Percentiles rank a stretch among this genome's conserved stretches.
phyloP scores from a whole-genome alignment of 805 yeast genomes.

The Groenewaldozyma tartarivorans region DNA sequence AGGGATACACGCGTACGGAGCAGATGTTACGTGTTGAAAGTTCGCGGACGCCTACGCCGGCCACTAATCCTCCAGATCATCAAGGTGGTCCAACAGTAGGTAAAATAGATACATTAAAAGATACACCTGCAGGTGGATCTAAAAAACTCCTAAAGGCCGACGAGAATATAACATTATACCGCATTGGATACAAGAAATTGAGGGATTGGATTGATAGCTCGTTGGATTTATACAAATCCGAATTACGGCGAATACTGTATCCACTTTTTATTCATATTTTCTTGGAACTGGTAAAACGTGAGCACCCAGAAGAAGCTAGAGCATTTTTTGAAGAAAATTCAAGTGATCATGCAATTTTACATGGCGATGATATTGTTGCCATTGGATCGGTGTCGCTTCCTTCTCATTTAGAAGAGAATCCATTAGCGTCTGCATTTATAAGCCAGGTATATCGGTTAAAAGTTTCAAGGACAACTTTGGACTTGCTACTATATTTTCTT shows the following conservation, averaged over 20 bases:
- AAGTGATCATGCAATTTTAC: constrained; percentile 63
- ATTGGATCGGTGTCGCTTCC: constrained; percentile 67
- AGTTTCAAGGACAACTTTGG: constrained; percentile 77
- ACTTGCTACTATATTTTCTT: constrained; percentile 71
- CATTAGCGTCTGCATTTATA: constrained; percentile 65
- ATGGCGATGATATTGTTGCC: constrained; percentile 65
- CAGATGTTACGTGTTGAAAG: constrained; percentile 83
- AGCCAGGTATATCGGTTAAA: constrained; percentile 63
- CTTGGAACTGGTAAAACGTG: constrained; percentile 64
- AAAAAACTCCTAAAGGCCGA: constrained; percentile 7
- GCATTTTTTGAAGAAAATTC: constrained; percentile 66
- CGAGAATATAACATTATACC: constrained; percentile 59
- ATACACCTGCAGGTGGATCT: constrained; percentile 26
- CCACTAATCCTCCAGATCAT: constrained; percentile 12
- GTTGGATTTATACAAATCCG: constrained; percentile 82
- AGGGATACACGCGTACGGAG: constrained; percentile 91
- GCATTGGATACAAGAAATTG: constrained; percentile 71
- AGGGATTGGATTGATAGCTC: constrained; percentile 87
- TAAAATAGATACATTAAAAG: constrained; percentile 6
- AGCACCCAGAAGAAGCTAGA: constrained; percentile 49
- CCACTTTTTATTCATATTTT: constrained; percentile 91
- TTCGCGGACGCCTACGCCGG: constrained; percentile 26
- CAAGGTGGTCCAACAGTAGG: constrained; percentile 15
- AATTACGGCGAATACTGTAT: constrained; percentile 70
- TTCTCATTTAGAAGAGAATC: constrained; percentile 77